Conservation (phyloP, 2,329 filamentous ascomycete species). For the Pyricularia grisea region DNA sequence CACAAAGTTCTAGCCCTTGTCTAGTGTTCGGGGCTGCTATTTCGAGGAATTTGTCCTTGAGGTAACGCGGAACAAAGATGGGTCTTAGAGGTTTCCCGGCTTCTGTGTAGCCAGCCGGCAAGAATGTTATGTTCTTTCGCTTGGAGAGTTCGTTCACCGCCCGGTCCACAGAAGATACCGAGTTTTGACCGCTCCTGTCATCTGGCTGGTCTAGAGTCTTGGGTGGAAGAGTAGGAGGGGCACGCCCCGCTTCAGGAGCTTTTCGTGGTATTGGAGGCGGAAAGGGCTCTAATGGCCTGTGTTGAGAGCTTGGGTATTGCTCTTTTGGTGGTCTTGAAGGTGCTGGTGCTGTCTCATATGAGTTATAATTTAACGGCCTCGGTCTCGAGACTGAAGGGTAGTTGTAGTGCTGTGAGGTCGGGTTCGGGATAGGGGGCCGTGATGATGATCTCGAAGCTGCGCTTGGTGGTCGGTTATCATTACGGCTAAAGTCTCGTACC, state of each 20-base stretch:
- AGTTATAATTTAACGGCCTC: conserved; percentile 34
- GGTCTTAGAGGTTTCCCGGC: conserved; percentile 80
- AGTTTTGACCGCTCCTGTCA: conserved; percentile 8
- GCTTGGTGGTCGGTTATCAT: conserved; percentile 13
- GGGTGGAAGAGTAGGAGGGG: conserved; percentile 19
- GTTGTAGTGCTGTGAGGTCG: conserved; percentile 25
- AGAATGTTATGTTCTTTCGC: conserved; percentile 57
- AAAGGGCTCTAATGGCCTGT: not conserved
- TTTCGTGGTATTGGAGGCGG: conserved; percentile 4
- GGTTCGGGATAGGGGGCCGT: not conserved
- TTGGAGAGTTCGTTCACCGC: conserved; percentile 8
- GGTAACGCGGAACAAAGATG: conserved; percentile 70
- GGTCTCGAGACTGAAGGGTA: conserved; percentile 50
- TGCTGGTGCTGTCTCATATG: not conserved
- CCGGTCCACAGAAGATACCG: conserved; percentile 12
- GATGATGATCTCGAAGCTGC: conserved; percentile 5
- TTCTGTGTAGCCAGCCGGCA: conserved; percentile 79
- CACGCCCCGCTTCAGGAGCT: not conserved
- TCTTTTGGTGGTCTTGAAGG: conserved; percentile 29
- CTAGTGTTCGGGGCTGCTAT: conserved; percentile 69
- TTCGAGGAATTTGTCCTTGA: conserved; percentile 66
- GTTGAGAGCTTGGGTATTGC: conserved; percentile 5
- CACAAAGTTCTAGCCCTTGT: conserved; percentile 84
- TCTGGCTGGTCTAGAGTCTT: conserved; percentile 19
- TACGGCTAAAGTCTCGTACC: conserved; percentile 15